Conservation (phyloP, 2,329 filamentous ascomycete genomes). For the Penicillium sp. region DNA sequence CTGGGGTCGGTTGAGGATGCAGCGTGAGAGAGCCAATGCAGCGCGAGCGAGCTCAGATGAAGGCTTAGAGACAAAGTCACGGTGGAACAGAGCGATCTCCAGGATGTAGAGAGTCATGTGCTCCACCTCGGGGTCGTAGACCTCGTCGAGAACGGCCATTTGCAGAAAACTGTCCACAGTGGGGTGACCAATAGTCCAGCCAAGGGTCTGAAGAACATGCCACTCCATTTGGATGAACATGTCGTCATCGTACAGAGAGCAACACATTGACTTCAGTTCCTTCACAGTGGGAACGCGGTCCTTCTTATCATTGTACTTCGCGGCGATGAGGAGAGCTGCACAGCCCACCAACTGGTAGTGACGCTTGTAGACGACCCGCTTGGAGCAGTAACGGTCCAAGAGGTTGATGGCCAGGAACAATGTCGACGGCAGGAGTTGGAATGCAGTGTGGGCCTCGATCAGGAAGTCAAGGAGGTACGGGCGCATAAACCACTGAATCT, state of each 20-base stretch:
- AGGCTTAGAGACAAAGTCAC: slow-evolving; percentile 89
- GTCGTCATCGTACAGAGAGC: slow-evolving; percentile 93
- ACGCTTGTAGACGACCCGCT: slow-evolving; percentile 95
- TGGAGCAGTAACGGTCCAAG: slow-evolving; percentile 94
- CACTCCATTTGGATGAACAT: slow-evolving; percentile 99
- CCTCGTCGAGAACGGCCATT: slow-evolving; percentile 69
- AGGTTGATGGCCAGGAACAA: slow-evolving; percentile 95
- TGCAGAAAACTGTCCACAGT: slow-evolving; percentile 93
- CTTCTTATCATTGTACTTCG: slow-evolving; percentile 98
- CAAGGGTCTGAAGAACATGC: slow-evolving; percentile 95
- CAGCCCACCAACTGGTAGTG: slow-evolving; percentile 98
- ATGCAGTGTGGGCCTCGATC: slow-evolving; percentile 92
- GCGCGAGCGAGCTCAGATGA: slow-evolving; percentile 87
- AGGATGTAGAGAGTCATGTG: slow-evolving; percentile 92
- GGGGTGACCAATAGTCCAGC: slow-evolving; percentile 93
- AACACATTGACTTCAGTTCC: slow-evolving; percentile 99
- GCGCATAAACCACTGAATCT: slow-evolving; percentile 99
- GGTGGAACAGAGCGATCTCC: slow-evolving; percentile 92
- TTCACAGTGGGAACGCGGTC: slow-evolving; percentile 96
- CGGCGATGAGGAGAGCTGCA: slow-evolving; percentile 88
- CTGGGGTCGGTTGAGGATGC: slow-evolving; percentile 76
- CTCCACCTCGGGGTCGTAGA: slow-evolving; percentile 79
- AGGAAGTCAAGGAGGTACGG: slow-evolving; percentile 97
- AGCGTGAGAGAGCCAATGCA: slow-evolving; percentile 77
- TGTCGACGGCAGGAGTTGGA: slow-evolving; percentile 88